Base-by-base conservation (phyloP, 805 yeast species). In the Blastobotrys mokoenaii region DNA sequence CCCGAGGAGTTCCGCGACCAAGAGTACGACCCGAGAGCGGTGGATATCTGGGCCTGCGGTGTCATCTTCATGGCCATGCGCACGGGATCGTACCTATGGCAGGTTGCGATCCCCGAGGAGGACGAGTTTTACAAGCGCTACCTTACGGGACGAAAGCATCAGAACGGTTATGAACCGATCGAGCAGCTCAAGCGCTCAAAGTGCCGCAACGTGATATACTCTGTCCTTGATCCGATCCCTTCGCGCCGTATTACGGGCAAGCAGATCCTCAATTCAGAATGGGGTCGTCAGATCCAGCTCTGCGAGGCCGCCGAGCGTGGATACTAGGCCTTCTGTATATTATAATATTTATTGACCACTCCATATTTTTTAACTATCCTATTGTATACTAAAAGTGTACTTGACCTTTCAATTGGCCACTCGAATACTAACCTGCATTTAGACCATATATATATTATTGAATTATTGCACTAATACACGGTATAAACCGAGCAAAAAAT, bases 21-120 rank as follows among this genome's bases (percentile, higher is more conserved):
- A 29, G 69, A 64, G 35, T 83, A 82, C 58, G 94, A 86, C 52
- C 85, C 94, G 12, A 65, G 87, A 46, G 70, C 77, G 27, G 88
- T 84, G 42, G 97, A 88, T 61, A 74, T 84, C 43, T 88, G 96
- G 96, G 82, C 95, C 1, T 64, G 80, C 40, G 97, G 96, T 39
- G 76, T 88, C 2, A 73, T 82, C 29, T 82, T 80, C 62, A 67
- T 81, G 67, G 81, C 81, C 7, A 82, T 81, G 89, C 59, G 96
- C 58, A 84, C 96, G 0, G 97, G 97, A 7, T 71, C 96, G 43
- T 96, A 89, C 58, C 66, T 89, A 43, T 89, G 97, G 97, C 77
- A 82, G 56, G 68, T 79, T 47, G 96, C 97, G 1, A 63, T 68
- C 38, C 76, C 77, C 49, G 69, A 67, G 37, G 82, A 77, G 36